These are phyloP conservation scores for Aspergillus diversus DNA, from an alignment of 495 filamentous ascomycete species.

Conservation along the genomic window DNA sequence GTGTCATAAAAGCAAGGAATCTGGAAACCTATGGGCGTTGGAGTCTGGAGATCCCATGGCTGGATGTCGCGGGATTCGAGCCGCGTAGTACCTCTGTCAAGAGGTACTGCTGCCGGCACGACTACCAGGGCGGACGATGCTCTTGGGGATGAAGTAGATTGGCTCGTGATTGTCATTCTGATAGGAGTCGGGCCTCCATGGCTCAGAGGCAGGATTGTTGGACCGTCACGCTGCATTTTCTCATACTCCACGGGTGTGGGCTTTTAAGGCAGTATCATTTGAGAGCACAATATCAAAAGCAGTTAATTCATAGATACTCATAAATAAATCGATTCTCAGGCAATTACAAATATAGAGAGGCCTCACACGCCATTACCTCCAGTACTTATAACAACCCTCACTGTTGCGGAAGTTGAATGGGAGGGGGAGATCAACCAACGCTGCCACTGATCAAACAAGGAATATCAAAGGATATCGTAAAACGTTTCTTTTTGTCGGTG, in stretches of 20 bases:
- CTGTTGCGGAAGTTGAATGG: background rate
- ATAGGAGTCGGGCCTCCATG: background rate
- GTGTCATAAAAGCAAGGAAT: background rate
- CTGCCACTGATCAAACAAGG: background rate
- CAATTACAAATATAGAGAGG: background rate
- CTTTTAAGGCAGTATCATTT: no score
- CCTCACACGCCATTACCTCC: background rate
- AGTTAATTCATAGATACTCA: no score
- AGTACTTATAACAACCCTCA: background rate
- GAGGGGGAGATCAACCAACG: background rate
- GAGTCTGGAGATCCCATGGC: no score
- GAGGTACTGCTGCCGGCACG: background rate
- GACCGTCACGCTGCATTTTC: no score
- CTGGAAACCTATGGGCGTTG: background rate
- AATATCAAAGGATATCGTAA: background rate
- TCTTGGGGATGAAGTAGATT: constrained; percentile 21
- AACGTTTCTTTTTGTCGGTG: no score
- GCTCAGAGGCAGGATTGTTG: background rate
- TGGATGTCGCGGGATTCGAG: no score
- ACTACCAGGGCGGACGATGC: background rate
- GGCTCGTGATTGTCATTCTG: background rate
- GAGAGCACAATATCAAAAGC: no score
- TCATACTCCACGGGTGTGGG: no score
- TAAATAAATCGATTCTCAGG: background rate
- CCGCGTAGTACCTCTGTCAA: no score